Percentiles rank a stretch among this genome's conserved stretches.
phyloP scores from a whole-genome alignment of 2,329 filamentous ascomycete species.

The Drechslera avenae region DNA sequence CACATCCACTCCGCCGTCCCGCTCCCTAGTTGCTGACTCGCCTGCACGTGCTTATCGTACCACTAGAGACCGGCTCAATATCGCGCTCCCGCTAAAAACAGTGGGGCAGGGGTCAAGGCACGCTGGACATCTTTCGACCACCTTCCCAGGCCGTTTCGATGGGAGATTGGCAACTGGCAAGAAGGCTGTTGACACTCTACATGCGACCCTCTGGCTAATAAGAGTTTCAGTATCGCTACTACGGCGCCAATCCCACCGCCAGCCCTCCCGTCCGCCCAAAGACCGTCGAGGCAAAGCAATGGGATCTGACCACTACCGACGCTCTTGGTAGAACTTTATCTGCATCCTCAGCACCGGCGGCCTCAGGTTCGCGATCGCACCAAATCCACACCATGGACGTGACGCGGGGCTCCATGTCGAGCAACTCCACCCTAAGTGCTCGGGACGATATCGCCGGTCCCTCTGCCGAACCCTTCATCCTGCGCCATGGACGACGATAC shows the following conservation, averaged over 20 bases:
- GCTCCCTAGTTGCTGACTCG: conserved; percentile 24
- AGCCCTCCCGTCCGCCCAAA: conserved; percentile 36
- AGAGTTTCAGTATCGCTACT: conserved; percentile 42
- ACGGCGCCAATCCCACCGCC: conserved; percentile 32
- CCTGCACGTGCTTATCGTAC: conserved; percentile 43
- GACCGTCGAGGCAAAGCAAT: conserved; percentile 45
- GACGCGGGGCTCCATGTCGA: conserved; percentile 47
- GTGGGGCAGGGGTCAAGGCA: conserved; percentile 40
- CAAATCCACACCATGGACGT: conserved; percentile 41
- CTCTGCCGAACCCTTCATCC: conserved; percentile 59
- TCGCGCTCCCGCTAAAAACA: conserved; percentile 45
- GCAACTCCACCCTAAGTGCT: conserved; percentile 43
- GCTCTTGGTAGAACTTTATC: conserved; percentile 45
- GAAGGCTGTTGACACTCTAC: conserved; percentile 12
- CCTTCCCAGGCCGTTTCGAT: conserved; percentile 25
- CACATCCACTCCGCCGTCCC: conserved; percentile 18
- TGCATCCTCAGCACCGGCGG: conserved; percentile 26
- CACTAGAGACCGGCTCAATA: conserved; percentile 40
- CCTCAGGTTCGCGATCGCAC: conserved; percentile 19
- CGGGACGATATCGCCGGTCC: conserved; percentile 30
- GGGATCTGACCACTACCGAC: conserved; percentile 44
- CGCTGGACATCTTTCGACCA: conserved; percentile 12
- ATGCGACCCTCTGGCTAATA: conserved; percentile 12
- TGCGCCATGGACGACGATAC: conserved; percentile 81
- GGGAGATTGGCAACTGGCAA: conserved; percentile 47